These are phyloP conservation scores for Catharanthus roseus DNA, from an alignment of 257 asterid genomes.

Conservation along the genomic window DNA sequence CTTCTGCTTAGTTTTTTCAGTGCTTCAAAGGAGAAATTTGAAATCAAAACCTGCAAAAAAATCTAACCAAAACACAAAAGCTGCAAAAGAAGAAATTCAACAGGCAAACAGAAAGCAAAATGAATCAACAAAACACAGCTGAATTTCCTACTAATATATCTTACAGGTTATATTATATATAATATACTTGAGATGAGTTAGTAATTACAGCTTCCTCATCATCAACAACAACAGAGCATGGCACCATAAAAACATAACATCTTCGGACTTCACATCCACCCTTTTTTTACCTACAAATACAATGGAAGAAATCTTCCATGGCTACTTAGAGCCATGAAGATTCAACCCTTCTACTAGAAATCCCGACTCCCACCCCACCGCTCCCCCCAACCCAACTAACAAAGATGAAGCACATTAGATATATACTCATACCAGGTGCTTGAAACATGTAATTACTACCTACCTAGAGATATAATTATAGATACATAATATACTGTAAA, in stretches of 20 bases:
- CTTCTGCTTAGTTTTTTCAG: too few species aligned
- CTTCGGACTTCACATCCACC: not conserved
- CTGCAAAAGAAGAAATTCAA: not conserved
- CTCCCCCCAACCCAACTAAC: not conserved
- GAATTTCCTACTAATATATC: not conserved
- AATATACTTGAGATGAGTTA: constrained; percentile 7
- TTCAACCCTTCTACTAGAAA: not conserved
- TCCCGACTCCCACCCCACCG: too few species aligned
- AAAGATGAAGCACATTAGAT: not conserved
- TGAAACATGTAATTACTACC: not conserved
- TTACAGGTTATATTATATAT: not conserved
- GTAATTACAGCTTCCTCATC: constrained; percentile 12
- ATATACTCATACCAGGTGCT: not conserved
- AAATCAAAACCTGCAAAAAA: not conserved
- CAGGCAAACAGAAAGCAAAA: not conserved
- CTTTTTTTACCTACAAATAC: constrained; percentile 1
- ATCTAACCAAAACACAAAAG: not conserved
- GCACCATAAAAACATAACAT: not conserved
- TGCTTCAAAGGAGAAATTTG: not conserved
- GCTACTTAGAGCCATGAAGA: not conserved
- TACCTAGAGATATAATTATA: not conserved
- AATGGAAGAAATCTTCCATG: constrained; percentile 14
- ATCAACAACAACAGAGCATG: not conserved
- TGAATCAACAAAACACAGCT: not conserved
- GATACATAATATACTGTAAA: not conserved